These are phyloP conservation scores for Musa itinerans DNA, from an alignment of 176 grass and related monocot genomes.

Conservation along the genomic window DNA sequence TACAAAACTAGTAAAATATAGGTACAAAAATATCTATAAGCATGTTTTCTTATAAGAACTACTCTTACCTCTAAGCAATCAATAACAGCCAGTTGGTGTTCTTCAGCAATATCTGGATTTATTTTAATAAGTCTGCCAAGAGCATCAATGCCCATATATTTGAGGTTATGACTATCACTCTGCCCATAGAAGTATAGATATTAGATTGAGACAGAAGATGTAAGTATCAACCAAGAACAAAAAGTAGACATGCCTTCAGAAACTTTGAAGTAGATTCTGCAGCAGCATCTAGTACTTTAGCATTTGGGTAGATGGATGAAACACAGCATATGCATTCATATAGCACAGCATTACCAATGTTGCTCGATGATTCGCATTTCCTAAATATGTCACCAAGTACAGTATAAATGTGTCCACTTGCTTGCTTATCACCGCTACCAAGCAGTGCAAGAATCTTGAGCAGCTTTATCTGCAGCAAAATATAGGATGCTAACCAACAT, in stretches of 20 bases:
- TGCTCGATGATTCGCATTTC: constrained; percentile 87
- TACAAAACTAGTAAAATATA: too few species aligned
- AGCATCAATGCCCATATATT: constrained; percentile 99
- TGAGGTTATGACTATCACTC: constrained; percentile 99
- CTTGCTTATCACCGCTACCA: constrained; percentile 88
- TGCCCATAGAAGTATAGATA: constrained; percentile 25
- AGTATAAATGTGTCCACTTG: constrained; percentile 77
- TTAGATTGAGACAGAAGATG: background rate
- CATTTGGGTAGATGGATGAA: constrained; percentile 88
- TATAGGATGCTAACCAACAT: background rate
- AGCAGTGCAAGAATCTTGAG: constrained; percentile 92
- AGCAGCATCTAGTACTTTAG: constrained; percentile 84
- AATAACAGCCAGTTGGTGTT: constrained; percentile 96
- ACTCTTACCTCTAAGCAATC: constrained; percentile 94
- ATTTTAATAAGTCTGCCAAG: constrained; percentile 95
- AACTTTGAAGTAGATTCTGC: constrained; percentile 96
- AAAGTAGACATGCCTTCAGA: constrained; percentile 60
- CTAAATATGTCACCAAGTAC: constrained; percentile 88
- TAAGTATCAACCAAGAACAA: constrained; percentile 12
- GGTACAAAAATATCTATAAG: too few species aligned
- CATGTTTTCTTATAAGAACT: too few species aligned
- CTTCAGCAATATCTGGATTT: constrained; percentile 98
- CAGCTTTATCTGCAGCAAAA: constrained; percentile 78
- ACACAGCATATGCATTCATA: constrained; percentile 97
- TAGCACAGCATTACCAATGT: constrained; percentile 96